Percentiles rank a stretch among this genome's conserved stretches.
These are phyloP conservation scores for Phytophthora macrochlamydospora DNA, from an alignment of 352 stramenopile genomes.

Conservation along the genomic window DNA sequence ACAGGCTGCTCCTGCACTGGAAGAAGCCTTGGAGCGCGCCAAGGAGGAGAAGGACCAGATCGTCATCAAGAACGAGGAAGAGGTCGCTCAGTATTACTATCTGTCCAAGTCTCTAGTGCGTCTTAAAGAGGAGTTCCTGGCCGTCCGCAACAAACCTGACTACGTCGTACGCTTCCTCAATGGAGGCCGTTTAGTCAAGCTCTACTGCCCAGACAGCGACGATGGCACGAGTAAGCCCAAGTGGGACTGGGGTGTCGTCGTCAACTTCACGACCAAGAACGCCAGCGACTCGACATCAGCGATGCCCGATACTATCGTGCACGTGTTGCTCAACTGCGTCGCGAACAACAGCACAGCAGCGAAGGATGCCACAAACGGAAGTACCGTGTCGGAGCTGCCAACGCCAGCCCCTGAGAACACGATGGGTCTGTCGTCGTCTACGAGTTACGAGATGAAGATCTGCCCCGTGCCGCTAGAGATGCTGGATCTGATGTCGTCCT, in stretches of 20 bases:
- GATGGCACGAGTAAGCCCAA: constrained; percentile 48
- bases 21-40: constrained; percentile 80
- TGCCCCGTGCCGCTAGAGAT: constrained; percentile 82
- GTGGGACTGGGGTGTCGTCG: constrained; percentile 88
- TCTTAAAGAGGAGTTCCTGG: constrained; percentile 92
- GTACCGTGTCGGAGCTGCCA: constrained; percentile 38
- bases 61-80: constrained; percentile 88
- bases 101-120: constrained; percentile 92
- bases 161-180: constrained; percentile 95
- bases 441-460: constrained; percentile 83
- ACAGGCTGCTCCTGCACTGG: constrained; percentile 72
- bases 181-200: constrained; percentile 89
- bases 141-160: constrained; percentile 92
- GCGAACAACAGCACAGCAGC: constrained; percentile 25
- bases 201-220: constrained; percentile 64
- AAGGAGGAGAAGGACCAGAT: constrained; percentile 89
- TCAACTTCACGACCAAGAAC: constrained; percentile 87
- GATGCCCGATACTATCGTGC: constrained; percentile 70
- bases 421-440: constrained; percentile 57
- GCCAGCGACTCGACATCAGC: constrained; percentile 67
- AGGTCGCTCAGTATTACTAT: constrained; percentile 90
- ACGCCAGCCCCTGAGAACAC: constrained; percentile 59
- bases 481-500: constrained; percentile 76
- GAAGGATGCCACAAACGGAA: constrained; percentile 32
- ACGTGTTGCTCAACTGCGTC: constrained; percentile 81